Conservation (phyloP, 306 rosid genomes). For the Bauhinia variegata region DNA sequence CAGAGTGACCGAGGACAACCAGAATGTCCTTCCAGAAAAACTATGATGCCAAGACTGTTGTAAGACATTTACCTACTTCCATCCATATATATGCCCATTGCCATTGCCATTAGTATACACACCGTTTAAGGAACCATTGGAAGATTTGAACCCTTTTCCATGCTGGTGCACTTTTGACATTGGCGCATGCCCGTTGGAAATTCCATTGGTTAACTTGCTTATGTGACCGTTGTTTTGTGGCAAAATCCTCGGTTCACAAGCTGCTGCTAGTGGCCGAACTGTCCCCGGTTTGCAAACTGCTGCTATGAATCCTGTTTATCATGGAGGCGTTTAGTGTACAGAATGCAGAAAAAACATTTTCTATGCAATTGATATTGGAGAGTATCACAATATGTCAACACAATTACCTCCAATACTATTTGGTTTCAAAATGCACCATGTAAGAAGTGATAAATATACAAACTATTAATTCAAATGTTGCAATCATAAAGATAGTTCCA, state of each 20-base stretch:
- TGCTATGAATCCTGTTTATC: slow-evolving; percentile 67
- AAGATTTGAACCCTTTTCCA: slow-evolving; percentile 52
- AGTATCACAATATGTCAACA: too few species aligned
- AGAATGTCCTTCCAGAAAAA: slow-evolving; percentile 48
- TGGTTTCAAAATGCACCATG: too few species aligned
- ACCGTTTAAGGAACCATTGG: slow-evolving; percentile 65
- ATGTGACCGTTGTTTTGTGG: slow-evolving; percentile 24
- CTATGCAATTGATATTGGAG: too few species aligned
- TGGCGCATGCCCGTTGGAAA: slow-evolving; percentile 52
- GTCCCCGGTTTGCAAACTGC: slow-evolving; percentile 60
- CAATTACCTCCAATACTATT: too few species aligned
- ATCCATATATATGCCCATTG: slow-evolving; percentile 55
- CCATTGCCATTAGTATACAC: slow-evolving; percentile 59
- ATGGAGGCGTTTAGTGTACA: slow-evolving; percentile 7
- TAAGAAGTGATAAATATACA: too few species aligned
- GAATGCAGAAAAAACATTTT: background rate
- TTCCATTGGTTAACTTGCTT: slow-evolving; percentile 43
- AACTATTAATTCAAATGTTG: too few species aligned
- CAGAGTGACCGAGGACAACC: slow-evolving; percentile 58
- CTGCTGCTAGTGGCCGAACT: too few species aligned
- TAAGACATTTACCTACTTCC: slow-evolving; percentile 40
- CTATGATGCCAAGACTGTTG: slow-evolving; percentile 32
- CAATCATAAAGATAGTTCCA: too few species aligned
- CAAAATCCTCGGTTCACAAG: too few species aligned
- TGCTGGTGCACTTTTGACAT: slow-evolving; percentile 49